A percentile compares a stretch with the other conserved stretches of the same genome.
Evolutionary conservation across 257 asterid species (phyloP).

Genomic region (Ocimum tenuiflorum): DNA sequence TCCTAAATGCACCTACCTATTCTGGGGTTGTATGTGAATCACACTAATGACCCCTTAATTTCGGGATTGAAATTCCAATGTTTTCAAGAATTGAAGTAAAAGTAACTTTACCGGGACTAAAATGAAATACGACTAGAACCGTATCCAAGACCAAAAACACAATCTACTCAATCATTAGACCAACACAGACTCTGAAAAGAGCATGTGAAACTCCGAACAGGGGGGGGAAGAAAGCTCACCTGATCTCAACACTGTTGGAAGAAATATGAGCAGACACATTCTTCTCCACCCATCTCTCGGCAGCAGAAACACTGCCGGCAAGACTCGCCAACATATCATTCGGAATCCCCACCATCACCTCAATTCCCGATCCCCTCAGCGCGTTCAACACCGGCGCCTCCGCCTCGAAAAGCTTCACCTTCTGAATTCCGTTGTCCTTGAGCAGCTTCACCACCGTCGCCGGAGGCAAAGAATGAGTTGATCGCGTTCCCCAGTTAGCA

Average conservation of each 20-base stretch:
- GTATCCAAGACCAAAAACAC: too few relatives aligned
- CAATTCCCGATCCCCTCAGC: slow-evolving; percentile 75
- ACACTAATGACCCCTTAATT: too few relatives aligned
- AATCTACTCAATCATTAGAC: too few relatives aligned
- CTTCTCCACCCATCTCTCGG: slow-evolving; percentile 78
- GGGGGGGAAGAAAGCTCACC: too few relatives aligned
- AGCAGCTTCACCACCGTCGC: slow-evolving; percentile 56
- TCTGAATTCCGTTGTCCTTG: slow-evolving; percentile 70
- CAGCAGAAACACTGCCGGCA: slow-evolving; percentile 60
- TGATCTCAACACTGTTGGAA: slow-evolving; percentile 68
- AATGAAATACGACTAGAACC: too few relatives aligned
- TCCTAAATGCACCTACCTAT: too few relatives aligned
- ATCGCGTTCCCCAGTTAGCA: slow-evolving; percentile 89
- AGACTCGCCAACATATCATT: slow-evolving; percentile 63
- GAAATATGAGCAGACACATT: slow-evolving; percentile 71
- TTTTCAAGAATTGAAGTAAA: too few relatives aligned
- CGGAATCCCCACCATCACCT: slow-evolving; percentile 96
- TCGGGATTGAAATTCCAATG: too few relatives aligned
- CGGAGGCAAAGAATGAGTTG: slow-evolving; percentile 72
- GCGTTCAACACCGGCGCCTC: slow-evolving; percentile 48
- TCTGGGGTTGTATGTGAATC: too few relatives aligned
- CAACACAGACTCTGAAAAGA: too few relatives aligned
- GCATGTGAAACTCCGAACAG: too few relatives aligned
- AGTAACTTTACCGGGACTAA: too few relatives aligned
- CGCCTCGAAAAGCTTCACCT: slow-evolving; percentile 87